Percentiles rank a stretch among this genome's conserved stretches.
These are phyloP conservation scores for Cajanus cajan DNA, from an alignment of 306 rosid species.

Conservation along the genomic window DNA sequence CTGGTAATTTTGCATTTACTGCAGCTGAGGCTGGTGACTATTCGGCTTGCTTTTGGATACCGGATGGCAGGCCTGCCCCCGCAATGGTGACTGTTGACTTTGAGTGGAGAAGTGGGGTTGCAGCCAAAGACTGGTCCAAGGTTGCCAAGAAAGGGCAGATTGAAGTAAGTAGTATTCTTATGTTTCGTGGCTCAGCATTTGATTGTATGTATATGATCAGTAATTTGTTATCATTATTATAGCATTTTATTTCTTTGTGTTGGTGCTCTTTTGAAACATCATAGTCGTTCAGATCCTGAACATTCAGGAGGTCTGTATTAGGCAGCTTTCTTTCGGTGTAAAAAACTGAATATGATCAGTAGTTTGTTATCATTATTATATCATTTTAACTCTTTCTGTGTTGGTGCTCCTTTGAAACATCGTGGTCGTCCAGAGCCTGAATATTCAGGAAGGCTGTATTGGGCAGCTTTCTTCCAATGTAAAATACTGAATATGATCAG, in stretches of 20 bases:
- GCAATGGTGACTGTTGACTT: slow-evolving; percentile 54
- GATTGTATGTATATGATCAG: neutral
- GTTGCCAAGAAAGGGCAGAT: slow-evolving; percentile 94
- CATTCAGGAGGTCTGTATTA: neutral
- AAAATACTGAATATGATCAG: neutral
- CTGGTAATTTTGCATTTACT: slow-evolving; percentile 80
- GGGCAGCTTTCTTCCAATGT: neutral
- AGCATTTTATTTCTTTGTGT: slow-evolving; percentile 1
- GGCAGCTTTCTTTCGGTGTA: neutral
- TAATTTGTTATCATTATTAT: neutral
- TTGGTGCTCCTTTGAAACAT: neutral
- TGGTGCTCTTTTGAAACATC: neutral
- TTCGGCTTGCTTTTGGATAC: slow-evolving; percentile 69
- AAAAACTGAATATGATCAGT: too few species aligned
- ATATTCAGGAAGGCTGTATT: neutral
- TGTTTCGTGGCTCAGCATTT: slow-evolving; percentile 8
- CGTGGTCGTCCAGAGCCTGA: neutral
- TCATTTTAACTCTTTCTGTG: slow-evolving; percentile 1
- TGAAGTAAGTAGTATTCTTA: slow-evolving; percentile 55
- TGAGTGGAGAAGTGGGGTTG: slow-evolving; percentile 88
- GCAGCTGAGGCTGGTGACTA: slow-evolving; percentile 80
- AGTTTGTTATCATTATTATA: neutral
- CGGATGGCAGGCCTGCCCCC: slow-evolving; percentile 42
- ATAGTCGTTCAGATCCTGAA: neutral
- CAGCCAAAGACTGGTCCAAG: slow-evolving; percentile 87